Evolutionary conservation across 768 basidiomycete genomes (phyloP), one percentile per base, ranked within the genome.

Genomic region (Panellus pusillus): DNA sequence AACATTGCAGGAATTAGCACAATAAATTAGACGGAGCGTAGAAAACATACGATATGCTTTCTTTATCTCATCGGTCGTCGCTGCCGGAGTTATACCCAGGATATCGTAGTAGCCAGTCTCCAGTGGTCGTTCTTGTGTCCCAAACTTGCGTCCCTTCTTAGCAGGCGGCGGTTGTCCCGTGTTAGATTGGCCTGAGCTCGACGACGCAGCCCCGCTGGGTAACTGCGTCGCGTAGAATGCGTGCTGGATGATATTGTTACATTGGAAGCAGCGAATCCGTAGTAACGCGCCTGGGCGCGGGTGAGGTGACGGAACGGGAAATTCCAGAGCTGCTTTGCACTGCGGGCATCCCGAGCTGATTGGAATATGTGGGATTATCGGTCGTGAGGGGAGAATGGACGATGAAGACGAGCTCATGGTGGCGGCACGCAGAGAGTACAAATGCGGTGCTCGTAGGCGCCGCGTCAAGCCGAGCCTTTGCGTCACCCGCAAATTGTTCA

Each of bases 101-200:
- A 90, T 77, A 65, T 96, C 92, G 63, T 95, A 96, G 70, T 94
- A 95, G n/a, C 79, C 86, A 0, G 89, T 93, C 65, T 96, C 93
- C 35, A 96, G 73, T 6, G 93, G 93, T 50, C 83, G 79, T 57
- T 92, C 91, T 67, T 94, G 91, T 15, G 92, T 91, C 1, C 92
- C 92, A 58, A 93, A 91, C 76, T 89, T 91, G 55, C 92, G 74
- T 9, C 83, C 80, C 66, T 79, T 86, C 44, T 79, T 64, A 39
- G 58, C 35, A 35, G 56, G 49, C 61, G 65, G 54, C 50, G 64
- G 35, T 56, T 63, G 12, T 57, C 65, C 57, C 24, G 32, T 8
- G 14, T 35, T 65, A 61, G 53, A 63, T 64, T 35, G 60, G 56
- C 17, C 57, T 57, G 37, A 63, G 46, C 39, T 64, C 40, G 50